Base-by-base conservation (phyloP, 768 basidiomycete genomes). In the Mycena belliarum region DNA sequence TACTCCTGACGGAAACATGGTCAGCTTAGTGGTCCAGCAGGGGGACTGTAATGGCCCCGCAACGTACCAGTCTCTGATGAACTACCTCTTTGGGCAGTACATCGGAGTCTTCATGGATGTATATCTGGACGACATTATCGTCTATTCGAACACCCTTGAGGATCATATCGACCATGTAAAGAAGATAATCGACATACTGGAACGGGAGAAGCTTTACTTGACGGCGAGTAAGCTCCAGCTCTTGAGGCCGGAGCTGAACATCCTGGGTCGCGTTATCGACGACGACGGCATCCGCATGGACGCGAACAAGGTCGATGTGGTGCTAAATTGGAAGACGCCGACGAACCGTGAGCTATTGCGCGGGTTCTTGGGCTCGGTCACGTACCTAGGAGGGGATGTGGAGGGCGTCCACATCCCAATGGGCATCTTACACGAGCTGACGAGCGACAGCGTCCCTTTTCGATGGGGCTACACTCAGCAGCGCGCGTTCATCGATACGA, bases 81-180 rank as follows among this genome's bases (percentile, higher is more conserved):
- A 38, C 18, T 10, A 18, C 37, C 37, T 38, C 18, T 38, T 38
- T n/a, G 18, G 37, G 3, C 18, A 38, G 20, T 38, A 38, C 18
- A 38, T 38, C 37, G 37, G 37, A 2, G 37, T 38, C 3, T 38
- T 38, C 37, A 38, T 38, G 37, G 37, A 38, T 10, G 37, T 38
- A n/a, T 38, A 38, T 12, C 18, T 38, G 6, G 42, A 46, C 16
- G 44, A 46, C 29, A 46, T 46, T 28, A 46, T 46, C 5, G 29
- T 46, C 16, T 69, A 65, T 63, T 68, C 75, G 4, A 57, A 72
- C 24, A 66, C 67, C 0, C 55, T 74, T 2, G 66, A 70, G 15
- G 77, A 76, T 0, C 76, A 79, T 47, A 53, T 70, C 0, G 15
- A 63, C 2, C 68, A 75, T 64, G 58, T 79, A 0, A 57, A 63